Base-by-base conservation (phyloP, 2,329 filamentous ascomycete species). In the Hypoxylon sp. region DNA sequence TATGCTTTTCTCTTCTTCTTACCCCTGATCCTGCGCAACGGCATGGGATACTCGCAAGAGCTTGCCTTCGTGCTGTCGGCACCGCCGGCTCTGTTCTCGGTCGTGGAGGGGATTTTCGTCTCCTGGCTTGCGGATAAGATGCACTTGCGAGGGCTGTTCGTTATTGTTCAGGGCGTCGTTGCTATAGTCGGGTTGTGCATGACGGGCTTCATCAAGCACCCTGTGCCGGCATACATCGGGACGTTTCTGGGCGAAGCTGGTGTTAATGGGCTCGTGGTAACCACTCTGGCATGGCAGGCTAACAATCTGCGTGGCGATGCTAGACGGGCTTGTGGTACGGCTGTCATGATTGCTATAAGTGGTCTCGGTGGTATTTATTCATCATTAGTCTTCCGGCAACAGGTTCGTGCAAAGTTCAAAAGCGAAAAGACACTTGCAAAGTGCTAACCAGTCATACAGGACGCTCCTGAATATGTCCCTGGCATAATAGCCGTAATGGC, bases 11-110 rank as follows among this genome's bases (percentile, higher is more conserved):
- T 62, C 12, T 63, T 62, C 57, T 63, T 63, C 49, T 49, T 63
- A 6, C 61, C 61, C 8, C 44, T 63, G 11, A 62, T 63, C 46
- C 52, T 63, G 5, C 48, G 32, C 5, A 55, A 54, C 12, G 57
- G 59, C 13, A 55, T 62, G 46, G 59, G 55, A 7, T 62, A 59
- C 19, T 57, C 57, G 5, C 57, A 59, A 21, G 51, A 60, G 15
- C 54, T 62, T n/a, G 48, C 59, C 12, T 69, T 70, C 38, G 56
- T 71, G 3, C 66, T 74, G 7, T 71, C 65, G 21, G 70, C 71
- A 1, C 71, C 70, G 5, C 71, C 71, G 1, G 69, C 68, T 32
- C 44, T 71, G 4, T 65, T 69, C 31, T 64, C 61, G 19, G 68
- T 69, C 16, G 50, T 70, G 29, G 67, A 66, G 59, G 67, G 65